Base-by-base conservation (phyloP, 2,329 filamentous ascomycete genomes). In the Phialophora chinensis region DNA sequence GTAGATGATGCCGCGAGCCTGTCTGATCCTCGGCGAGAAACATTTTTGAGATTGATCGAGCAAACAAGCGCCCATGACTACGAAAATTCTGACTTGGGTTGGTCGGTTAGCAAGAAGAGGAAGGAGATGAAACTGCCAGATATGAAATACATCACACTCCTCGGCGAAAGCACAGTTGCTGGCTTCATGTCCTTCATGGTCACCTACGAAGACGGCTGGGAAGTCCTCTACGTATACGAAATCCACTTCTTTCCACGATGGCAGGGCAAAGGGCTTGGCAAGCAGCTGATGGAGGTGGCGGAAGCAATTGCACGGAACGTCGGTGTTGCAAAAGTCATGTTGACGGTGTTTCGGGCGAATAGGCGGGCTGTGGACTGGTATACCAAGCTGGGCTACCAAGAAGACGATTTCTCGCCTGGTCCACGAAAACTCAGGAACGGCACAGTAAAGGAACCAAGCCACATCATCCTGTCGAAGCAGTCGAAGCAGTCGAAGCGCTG, bases 221-320 rank as follows among this genome's bases (percentile, higher is more conserved):
- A 85, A 12, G 87, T 89, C 5, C 67, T 87, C n/a, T 89, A 89
- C 73, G 83, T 87, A 71, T 89, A 89, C 75, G 87, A 89, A 74
- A 80, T 89, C 12, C 87, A 89, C 70, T 78, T 88, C 7, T 72
- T 75, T 1, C 75, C 79, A 0, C 57, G 59, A 2, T 73, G 81
- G 4, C 81, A 84, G 50, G 79, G 82, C 7, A 76, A 73, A n/a
- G 85, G 86, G 0, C 66, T 88, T 2, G 87, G 87, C 1, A 77
- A 72, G 33, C 75, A 79, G 44, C 73, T 89, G 64, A 81, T 89
- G 76, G 62, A 69, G 1, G 68, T 81, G 53, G 81, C 82, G 17
- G 84, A 87, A 71, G 66, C 73, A 1, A 79, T 85, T 31, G 86
- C 83, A 11, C 66, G 71, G 29, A 77, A 76, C 1, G 76, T 83